phyloP scores from a whole-genome alignment of 352 stramenopile species.

The Chrysophaeum taylorii region DNA sequence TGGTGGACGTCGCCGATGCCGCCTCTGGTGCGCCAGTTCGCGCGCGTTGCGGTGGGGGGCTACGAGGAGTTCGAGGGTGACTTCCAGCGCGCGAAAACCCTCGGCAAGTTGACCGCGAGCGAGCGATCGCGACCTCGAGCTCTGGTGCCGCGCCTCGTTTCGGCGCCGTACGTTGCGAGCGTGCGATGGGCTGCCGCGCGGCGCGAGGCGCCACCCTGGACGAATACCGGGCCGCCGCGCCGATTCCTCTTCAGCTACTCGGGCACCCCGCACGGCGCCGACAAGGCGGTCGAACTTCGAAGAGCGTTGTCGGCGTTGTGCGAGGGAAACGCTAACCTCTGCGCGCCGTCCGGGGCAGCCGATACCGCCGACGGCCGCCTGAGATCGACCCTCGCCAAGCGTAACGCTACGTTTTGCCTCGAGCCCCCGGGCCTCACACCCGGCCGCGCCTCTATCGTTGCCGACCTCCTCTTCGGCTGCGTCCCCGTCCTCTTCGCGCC shows the following conservation, averaged over 20 bases:
- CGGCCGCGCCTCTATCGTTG: slow-evolving; percentile 2
- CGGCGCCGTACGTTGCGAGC: background rate
- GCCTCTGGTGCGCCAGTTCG: too few species aligned
- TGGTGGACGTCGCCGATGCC: background rate
- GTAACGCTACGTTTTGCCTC: slow-evolving; percentile 7
- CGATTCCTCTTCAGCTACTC: background rate
- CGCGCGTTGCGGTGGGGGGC: background rate
- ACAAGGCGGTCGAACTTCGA: background rate
- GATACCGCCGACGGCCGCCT: background rate
- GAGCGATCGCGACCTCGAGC: background rate
- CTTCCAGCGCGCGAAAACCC: background rate
- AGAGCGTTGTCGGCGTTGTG: background rate
- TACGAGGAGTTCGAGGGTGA: background rate
- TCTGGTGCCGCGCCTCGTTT: background rate
- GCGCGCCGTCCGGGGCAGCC: background rate
- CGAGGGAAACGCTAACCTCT: background rate
- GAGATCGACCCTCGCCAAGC: background rate
- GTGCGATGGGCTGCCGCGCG: background rate
- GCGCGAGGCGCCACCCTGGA: background rate
- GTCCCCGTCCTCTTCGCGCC: slow-evolving; percentile 3
- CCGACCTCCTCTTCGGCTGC: background rate
- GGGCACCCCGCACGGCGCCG: background rate
- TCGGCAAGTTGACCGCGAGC: background rate
- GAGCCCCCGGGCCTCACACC: slow-evolving; percentile 5
- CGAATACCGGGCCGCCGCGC: background rate